These are phyloP conservation scores for Endocalyx cinctus DNA, from an alignment of 2,329 filamentous ascomycete species.

Conservation along the genomic window DNA sequence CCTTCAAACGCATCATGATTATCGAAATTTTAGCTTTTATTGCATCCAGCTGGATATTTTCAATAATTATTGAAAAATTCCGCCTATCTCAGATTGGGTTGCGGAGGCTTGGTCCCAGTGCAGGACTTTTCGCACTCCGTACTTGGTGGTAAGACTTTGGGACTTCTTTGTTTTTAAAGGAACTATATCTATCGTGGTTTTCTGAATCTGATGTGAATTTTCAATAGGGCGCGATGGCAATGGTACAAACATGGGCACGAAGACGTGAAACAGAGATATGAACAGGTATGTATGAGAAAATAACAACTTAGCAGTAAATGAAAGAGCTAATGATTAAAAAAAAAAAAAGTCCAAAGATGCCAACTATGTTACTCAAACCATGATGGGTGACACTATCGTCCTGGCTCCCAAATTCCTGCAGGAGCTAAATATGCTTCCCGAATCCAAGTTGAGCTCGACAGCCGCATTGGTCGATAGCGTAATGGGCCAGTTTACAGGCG, in stretches of 20 bases:
- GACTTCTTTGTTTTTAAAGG: too few relatives aligned
- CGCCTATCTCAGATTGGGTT: neutral
- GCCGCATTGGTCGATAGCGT: constrained; percentile 2
- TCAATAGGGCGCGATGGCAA: neutral
- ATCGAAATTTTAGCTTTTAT: neutral
- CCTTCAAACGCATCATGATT: neutral
- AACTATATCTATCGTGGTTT: neutral
- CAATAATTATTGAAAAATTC: neutral
- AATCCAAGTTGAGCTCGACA: constrained; percentile 2
- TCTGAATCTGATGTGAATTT: neutral
- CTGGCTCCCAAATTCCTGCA: neutral
- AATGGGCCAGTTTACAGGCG: constrained; percentile 1
- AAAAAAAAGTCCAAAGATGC: constrained; percentile 1
- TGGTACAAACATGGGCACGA: constrained; percentile 4
- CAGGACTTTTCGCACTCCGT: neutral
- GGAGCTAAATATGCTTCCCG: constrained; percentile 3
- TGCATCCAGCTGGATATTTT: neutral
- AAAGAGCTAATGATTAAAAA: neutral
- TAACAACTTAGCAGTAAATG: too few relatives aligned
- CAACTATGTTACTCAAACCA: constrained; percentile 2
- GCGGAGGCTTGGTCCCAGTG: neutral
- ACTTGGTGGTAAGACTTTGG: neutral
- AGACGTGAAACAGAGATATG: constrained; percentile 1
- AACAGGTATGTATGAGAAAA: neutral
- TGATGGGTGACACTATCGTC: constrained; percentile 3